These are phyloP conservation scores for Rhodotorula babjevae DNA, from an alignment of 768 basidiomycete genomes.

Conservation along the genomic window DNA sequence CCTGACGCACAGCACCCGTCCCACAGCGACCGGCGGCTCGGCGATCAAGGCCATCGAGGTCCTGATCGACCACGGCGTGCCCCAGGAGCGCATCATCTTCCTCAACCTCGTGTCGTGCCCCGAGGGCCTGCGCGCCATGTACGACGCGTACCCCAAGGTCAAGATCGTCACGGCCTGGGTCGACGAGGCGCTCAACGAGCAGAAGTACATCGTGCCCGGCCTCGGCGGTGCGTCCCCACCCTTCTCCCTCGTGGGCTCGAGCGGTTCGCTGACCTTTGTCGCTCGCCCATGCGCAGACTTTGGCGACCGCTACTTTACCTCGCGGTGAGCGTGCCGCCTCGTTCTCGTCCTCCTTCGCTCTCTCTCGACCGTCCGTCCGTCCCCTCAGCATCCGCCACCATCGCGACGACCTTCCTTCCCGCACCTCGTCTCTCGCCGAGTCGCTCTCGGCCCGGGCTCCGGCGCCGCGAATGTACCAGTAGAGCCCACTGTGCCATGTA, in stretches of 20 bases:
- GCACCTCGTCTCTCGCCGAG: no score
- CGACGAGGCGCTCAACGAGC: constrained; percentile 41
- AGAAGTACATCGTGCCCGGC: constrained; percentile 41
- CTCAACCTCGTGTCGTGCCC: constrained; percentile 44
- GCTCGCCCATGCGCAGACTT: constrained; percentile 11
- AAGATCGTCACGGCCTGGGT: constrained; percentile 44
- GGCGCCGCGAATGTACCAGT: no score
- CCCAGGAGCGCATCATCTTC: constrained; percentile 65
- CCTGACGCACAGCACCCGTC: no score
- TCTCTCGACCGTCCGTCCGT: no score
- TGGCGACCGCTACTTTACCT: constrained; percentile 38
- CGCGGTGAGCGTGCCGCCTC: background rate
- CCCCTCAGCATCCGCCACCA: no score
- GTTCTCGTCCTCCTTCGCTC: no score
- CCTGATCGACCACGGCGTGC: constrained; percentile 81
- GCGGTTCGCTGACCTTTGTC: background rate
- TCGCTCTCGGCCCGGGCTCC: no score
- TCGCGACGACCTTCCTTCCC: no score
- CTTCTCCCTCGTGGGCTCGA: background rate
- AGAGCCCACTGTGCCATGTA: no score
- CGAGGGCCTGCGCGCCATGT: constrained; percentile 41
- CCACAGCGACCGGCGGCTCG: constrained; percentile 83
- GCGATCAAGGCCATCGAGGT: constrained; percentile 97
- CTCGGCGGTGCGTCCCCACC: constrained; percentile 17
- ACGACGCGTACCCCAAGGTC: constrained; percentile 37